Evolutionary conservation across 2,329 filamentous ascomycete species (phyloP), one percentile per base, ranked within the genome.

Genomic region (Paracamarosporium sp.): DNA sequence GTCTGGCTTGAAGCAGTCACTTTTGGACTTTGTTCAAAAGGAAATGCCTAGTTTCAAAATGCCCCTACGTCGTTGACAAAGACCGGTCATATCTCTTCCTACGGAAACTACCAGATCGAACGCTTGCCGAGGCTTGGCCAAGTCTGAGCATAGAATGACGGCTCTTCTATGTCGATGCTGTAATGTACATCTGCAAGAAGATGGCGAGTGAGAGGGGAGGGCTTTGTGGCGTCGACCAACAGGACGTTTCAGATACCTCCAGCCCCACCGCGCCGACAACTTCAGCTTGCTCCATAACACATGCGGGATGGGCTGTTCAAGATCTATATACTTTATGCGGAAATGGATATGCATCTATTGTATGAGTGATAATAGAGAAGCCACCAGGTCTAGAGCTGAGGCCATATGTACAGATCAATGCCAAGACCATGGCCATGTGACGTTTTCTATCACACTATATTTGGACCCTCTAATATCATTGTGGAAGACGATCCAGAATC

Each of bases 391-490:
- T n/a, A n/a, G n/a, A n/a, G n/a, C n/a, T n/a, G n/a, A n/a, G n/a
- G n/a, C n/a, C n/a, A n/a, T n/a, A n/a, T n/a, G n/a, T n/a, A n/a
- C n/a, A n/a, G n/a, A n/a, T n/a, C n/a, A n/a, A n/a, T n/a, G n/a
- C n/a, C n/a, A n/a, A n/a, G n/a, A n/a, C n/a, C n/a, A n/a, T n/a
- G n/a, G n/a, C n/a, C n/a, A n/a, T n/a, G n/a, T n/a, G n/a, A n/a
- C 27, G 59, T 69, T 1, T 74, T 75, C 38, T 70, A 65, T 57
- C 69, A 76, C 62, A 65, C 62, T 44, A 66, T 76, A 59, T 62
- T 76, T 41, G 72, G 68, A 7, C 71, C 72, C 25, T 53, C 52
- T 0, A 76, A 75, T 55, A 61, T 75, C 41, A 57, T 76, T 48
- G 65, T 74, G 15, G 63, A 72, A 40, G 30, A 59, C 12, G 41